These are phyloP conservation scores for Scopulariopsis brevicaulis DNA, from an alignment of 2,329 filamentous ascomycete species.

Conservation along the genomic window DNA sequence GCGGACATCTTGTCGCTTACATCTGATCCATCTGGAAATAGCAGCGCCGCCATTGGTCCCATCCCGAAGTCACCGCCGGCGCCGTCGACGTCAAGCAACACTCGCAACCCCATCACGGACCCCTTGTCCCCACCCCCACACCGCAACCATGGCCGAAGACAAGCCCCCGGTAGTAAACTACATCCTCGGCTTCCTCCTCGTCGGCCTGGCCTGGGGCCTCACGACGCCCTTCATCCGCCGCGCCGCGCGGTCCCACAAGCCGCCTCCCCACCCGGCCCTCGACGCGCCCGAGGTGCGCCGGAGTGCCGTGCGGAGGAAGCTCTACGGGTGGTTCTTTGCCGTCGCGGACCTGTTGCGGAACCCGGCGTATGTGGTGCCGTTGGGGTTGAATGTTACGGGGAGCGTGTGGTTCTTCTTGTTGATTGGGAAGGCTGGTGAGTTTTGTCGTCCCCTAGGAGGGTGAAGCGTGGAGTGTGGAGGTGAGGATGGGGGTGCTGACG, in stretches of 20 bases:
- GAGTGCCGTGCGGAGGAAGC: conserved; percentile 50
- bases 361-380: conserved; percentile 72
- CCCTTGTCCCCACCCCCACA: neutral
- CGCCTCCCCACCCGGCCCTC: conserved; percentile 45
- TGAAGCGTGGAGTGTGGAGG: neutral
- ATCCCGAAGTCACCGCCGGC: neutral
- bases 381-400: conserved; percentile 81
- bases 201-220: conserved; percentile 86
- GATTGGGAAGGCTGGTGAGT: conserved; percentile 81
- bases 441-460: neutral
- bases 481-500: neutral
- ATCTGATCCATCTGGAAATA: neutral
- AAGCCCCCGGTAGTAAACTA: conserved; percentile 61
- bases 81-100: too few relatives aligned
- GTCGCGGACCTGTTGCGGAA: conserved; percentile 69
- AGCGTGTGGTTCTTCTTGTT: conserved; percentile 95
- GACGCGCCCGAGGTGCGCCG: conserved; percentile 34
- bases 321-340: conserved; percentile 58
- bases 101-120: neutral
- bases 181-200: conserved; percentile 77
- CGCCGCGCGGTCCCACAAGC: conserved; percentile 66
- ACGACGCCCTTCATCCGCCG: conserved; percentile 86
- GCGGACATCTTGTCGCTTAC: neutral
- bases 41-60: neutral
- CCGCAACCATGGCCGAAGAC: neutral